phyloP scores from a whole-genome alignment of 1,284 basidiomycete species.

The Salmacisia buchloeana region DNA sequence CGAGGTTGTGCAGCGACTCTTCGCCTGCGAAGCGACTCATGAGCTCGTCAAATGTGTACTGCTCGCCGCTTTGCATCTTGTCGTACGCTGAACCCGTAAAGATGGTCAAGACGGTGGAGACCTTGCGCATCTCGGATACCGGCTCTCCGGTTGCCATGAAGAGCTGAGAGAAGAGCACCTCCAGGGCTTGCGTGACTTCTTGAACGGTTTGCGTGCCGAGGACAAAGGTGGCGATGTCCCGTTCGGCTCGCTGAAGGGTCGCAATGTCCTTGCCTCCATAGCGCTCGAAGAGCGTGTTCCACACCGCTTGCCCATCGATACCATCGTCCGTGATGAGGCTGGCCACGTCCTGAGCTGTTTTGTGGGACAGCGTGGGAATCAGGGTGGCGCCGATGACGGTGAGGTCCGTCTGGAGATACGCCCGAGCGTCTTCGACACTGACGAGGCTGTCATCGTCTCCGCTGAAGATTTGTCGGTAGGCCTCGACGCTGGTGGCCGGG shows the following conservation, averaged over 20 bases:
- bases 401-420: background rate
- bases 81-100: background rate
- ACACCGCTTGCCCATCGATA: background rate
- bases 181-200: background rate
- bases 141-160: background rate
- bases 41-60: slow-evolving; percentile 2
- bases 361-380: background rate
- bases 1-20: background rate
- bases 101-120: background rate
- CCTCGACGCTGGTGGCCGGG: background rate
- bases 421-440: background rate
- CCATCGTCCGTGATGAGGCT: background rate
- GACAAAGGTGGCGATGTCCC: background rate
- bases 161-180: background rate
- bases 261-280: background rate
- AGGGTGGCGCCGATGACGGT: background rate
- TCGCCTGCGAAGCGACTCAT: slow-evolving; percentile 1
- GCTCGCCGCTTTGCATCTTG: background rate
- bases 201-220: background rate
- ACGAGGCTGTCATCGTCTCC: background rate
- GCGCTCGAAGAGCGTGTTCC: background rate
- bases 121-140: background rate
- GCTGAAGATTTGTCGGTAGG: slow-evolving; percentile 1
- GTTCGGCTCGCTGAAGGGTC: background rate
- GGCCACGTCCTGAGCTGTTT: background rate